A percentile compares a stretch with the other conserved stretches of the same genome.
These are phyloP conservation scores for Phaseolus lunatus DNA, from an alignment of 306 rosid genomes.

Conservation along the genomic window DNA sequence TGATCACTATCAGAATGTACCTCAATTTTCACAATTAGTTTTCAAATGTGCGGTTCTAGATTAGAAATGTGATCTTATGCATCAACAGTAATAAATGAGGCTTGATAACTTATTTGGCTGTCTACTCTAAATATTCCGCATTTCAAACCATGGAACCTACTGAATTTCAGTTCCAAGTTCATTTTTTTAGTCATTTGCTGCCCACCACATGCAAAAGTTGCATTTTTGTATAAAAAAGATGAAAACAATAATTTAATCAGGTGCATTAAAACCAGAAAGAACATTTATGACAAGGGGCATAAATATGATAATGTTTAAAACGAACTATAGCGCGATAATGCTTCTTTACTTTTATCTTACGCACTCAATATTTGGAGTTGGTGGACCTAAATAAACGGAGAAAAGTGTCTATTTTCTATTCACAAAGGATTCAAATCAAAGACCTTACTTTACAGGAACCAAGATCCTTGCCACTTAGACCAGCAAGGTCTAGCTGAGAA, in stretches of 20 bases:
- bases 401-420: not conserved
- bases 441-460: not conserved
- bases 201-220: constrained; percentile 13
- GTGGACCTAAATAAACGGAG: not conserved
- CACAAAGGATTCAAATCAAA: constrained; percentile 8
- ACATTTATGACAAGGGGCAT: not conserved
- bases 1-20: not conserved
- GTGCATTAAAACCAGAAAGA: not conserved
- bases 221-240: not conserved
- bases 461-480: constrained; percentile 14
- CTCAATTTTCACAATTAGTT: constrained; percentile 2
- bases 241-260: not conserved
- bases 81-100: not conserved
- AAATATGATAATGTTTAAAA: constrained; percentile 8
- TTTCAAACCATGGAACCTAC: constrained; percentile 2
- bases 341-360: not conserved
- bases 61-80: constrained; percentile 28
- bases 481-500: not conserved
- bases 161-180: not conserved
- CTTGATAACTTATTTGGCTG: not conserved
- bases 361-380: not conserved
- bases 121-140: constrained; percentile 2
- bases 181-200: not conserved
- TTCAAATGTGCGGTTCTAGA: not conserved
- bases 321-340: not conserved